Conservation (phyloP, 177 flowering plant genomes). For the Vitis hybrid region DNA sequence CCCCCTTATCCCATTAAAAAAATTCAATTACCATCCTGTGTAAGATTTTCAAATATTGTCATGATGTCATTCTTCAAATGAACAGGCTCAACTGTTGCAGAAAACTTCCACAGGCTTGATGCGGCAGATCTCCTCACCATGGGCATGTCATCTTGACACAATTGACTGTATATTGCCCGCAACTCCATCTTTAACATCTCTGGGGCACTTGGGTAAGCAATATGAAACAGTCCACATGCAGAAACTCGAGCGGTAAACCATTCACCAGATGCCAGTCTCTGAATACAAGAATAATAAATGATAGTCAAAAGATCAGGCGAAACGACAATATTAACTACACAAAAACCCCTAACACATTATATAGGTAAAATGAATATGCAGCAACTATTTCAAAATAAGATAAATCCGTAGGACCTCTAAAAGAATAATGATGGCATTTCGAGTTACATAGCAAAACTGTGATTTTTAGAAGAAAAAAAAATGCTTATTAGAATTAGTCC, state of each 20-base stretch:
- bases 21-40: constrained; percentile 66
- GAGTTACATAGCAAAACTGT: too few species aligned
- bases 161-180: constrained; percentile 62
- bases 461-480: too few species aligned
- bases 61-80: constrained; percentile 72
- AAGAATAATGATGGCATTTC: neutral
- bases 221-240: constrained; percentile 82
- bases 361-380: neutral
- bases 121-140: constrained; percentile 92
- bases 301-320: neutral
- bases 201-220: constrained; percentile 80
- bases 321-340: neutral
- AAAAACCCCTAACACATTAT: neutral
- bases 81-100: constrained; percentile 76
- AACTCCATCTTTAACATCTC: constrained; percentile 67
- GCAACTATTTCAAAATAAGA: neutral
- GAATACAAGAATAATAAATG: constrained; percentile 2
- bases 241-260: constrained; percentile 94
- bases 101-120: constrained; percentile 76
- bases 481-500: neutral
- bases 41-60: constrained; percentile 78
- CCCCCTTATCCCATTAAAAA: neutral
- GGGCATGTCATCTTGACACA: constrained; percentile 93
- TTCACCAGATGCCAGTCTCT: constrained; percentile 87
- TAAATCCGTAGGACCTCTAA: neutral